Conservation (phyloP, 176 grass and related monocot genomes). For the Musa itinerans region DNA sequence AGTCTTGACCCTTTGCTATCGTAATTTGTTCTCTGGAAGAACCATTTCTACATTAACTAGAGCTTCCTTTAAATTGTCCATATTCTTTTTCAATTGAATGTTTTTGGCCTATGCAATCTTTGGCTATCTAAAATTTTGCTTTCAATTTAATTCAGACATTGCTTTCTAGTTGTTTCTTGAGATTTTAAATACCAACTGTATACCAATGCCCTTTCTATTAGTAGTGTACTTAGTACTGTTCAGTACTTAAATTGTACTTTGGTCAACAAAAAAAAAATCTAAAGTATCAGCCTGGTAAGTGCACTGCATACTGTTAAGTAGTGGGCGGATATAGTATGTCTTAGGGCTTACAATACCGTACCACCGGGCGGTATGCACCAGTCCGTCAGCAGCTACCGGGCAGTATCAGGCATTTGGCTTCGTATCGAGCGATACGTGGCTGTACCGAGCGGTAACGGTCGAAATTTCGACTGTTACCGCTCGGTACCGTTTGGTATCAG, state of each 20-base stretch:
- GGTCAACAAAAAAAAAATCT: no score
- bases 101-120: not conserved
- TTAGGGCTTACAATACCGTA: no score
- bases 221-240: not conserved
- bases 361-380: no score
- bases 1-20: conserved; percentile 17
- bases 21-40: not conserved
- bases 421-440: no score
- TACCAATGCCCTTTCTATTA: not conserved
- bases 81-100: not conserved
- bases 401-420: no score
- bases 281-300: no score
- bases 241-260: not conserved
- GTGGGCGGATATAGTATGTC: not conserved
- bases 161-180: not conserved
- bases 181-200: not conserved
- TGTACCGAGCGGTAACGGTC: no score
- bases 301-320: no score
- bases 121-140: not conserved
- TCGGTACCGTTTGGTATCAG: no score
- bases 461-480: no score
- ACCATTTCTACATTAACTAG: not conserved
- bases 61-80: not conserved
- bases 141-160: not conserved
- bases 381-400: no score